phyloP scores from a whole-genome alignment of 2,329 filamentous ascomycete genomes.

The Bisporella sp. region DNA sequence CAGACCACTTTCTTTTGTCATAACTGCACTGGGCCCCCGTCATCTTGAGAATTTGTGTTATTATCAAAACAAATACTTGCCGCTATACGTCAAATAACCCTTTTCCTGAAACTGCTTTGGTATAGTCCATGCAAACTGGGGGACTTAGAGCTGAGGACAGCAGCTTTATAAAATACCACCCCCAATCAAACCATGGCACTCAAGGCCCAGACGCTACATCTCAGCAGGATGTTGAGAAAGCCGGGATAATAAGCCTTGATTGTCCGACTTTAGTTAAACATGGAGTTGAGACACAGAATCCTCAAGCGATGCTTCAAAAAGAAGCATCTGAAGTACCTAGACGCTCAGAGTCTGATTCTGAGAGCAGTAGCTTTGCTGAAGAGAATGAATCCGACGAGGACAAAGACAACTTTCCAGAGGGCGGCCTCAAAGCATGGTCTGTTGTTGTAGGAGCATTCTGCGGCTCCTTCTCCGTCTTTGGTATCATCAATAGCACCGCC shows the following conservation, averaged over 20 bases:
- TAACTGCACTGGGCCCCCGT: too few species aligned
- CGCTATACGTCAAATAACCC: too few species aligned
- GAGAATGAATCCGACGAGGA: conserved; percentile 2
- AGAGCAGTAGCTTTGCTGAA: too few species aligned
- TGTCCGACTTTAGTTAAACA: neutral
- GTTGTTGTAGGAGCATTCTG: conserved; percentile 61
- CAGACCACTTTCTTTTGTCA: too few species aligned
- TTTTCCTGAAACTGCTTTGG: too few species aligned
- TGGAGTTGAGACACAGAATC: neutral
- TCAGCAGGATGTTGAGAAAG: neutral
- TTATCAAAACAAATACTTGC: too few species aligned
- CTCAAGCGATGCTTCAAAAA: neutral
- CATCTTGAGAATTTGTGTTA: too few species aligned
- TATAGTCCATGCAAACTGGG: too few species aligned
- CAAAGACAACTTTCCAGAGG: conserved; percentile 52
- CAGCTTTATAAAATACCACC: conserved; percentile 1
- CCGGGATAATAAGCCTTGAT: neutral
- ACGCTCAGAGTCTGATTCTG: too few species aligned
- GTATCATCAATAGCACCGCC: conserved; percentile 56
- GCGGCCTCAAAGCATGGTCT: conserved; percentile 55
- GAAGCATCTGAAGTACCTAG: neutral
- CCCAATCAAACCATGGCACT: neutral
- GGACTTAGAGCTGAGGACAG: neutral
- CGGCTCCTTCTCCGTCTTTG: conserved; percentile 53
- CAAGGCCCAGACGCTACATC: neutral